Evolutionary conservation across 2,329 filamentous ascomycete species (phyloP).

Genomic region (Fusarium marasasianum): DNA sequence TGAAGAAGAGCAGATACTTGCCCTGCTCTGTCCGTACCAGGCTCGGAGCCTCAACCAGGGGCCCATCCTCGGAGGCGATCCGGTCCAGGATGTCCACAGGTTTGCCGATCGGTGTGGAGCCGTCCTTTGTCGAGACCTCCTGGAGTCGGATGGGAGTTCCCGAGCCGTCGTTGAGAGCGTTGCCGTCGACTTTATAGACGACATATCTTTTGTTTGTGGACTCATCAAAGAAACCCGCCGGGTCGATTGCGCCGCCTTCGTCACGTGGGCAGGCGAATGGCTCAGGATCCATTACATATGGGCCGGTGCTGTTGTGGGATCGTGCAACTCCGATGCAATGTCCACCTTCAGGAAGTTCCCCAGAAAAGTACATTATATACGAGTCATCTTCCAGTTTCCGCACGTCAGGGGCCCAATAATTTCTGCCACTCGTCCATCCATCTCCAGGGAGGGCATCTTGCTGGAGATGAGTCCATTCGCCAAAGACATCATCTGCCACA

Average conservation of each 20-base stretch:
- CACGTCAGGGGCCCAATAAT: conserved; percentile 72
- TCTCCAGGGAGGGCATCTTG: conserved; percentile 65
- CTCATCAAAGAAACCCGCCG: conserved; percentile 66
- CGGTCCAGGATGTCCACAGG: conserved; percentile 59
- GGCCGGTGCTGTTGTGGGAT: conserved; percentile 58
- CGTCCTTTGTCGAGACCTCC: conserved; percentile 57
- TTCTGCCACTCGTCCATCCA: conserved; percentile 62
- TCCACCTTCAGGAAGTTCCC: conserved; percentile 51
- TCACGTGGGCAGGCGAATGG: conserved; percentile 63
- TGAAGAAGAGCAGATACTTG: conserved; percentile 70
- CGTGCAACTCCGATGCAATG: conserved; percentile 70
- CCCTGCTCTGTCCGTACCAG: conserved; percentile 57
- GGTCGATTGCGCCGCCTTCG: conserved; percentile 70
- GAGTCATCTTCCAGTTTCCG: conserved; percentile 57
- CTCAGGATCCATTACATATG: conserved; percentile 58
- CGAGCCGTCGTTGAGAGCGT: conserved; percentile 57
- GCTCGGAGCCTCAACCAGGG: conserved; percentile 70
- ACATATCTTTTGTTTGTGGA: conserved; percentile 64
- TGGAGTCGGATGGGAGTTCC: conserved; percentile 68
- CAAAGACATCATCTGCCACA: conserved; percentile 56
- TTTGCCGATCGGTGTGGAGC: conserved; percentile 61
- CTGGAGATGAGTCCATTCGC: conserved; percentile 58
- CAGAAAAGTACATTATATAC: conserved; percentile 70
- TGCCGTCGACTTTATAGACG: conserved; percentile 74
- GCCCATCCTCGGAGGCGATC: conserved; percentile 53